Base-by-base conservation (phyloP, 352 stramenopile species). In the Phytophthora pluvialis region DNA sequence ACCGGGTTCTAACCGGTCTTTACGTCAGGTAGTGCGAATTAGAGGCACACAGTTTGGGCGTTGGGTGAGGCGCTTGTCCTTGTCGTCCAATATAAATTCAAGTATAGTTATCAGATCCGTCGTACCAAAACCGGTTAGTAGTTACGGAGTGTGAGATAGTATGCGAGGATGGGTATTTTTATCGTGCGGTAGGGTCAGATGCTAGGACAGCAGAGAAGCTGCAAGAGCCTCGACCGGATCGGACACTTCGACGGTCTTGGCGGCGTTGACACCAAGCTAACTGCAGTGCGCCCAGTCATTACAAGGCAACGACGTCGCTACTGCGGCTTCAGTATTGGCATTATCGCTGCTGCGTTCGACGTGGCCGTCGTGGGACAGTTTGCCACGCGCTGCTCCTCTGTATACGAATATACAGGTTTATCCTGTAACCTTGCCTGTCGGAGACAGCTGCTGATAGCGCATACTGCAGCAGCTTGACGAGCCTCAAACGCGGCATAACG, bases 81-180 rank as follows among this genome's bases (percentile, higher is more conserved):
- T 61, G 48, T 16, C 5, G 8, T 1, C 28, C 1, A n/a, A n/a
- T 51, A 50, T 36, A 46, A 33, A 52, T 29, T 47, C 18, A 48
- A 21, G 43, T 21, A 44, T 36, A 49, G 9, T 64, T 43, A 51
- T 43, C 28, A 55, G 29, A 36, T 47, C 6, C 2, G 3, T 32
- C 2, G n/a, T 57, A 7, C 11, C 44, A 72, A 50, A 63, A 60
- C 18, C 16, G 39, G 56, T 67, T 54, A 49, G 64, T 64, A 67
- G 47, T 42, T 50, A 42, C 58, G 1, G 53, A 50, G 49, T 4
- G 0, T 16, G 12, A 32, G 6, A 62, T 38, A 68, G 60, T 29
- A 48, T 15, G 5, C 15, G 18, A 35, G 5, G 47, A 60, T 66
- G 64, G 50, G 58, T 72, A 72, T 72, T 68, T 68, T 60, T 68